phyloP scores from a whole-genome alignment of 495 filamentous ascomycete species.

The Penicillium steckii region DNA sequence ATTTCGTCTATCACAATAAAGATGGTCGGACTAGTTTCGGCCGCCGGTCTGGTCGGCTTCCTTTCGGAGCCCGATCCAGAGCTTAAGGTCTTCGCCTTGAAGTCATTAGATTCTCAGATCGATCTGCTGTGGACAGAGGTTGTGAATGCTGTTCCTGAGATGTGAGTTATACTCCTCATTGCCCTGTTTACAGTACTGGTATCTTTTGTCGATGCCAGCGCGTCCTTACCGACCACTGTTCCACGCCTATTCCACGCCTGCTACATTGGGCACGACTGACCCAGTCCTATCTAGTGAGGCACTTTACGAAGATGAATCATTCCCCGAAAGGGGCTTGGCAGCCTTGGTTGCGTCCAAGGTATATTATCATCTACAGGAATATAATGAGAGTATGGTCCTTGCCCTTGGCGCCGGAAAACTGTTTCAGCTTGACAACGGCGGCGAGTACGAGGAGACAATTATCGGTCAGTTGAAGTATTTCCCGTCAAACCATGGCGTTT shows the following conservation, averaged over 20 bases:
- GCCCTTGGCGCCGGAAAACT: slow-evolving; percentile 93
- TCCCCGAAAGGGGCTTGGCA: slow-evolving; percentile 90
- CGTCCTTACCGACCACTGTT: slow-evolving; percentile 2
- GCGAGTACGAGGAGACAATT: slow-evolving; percentile 99
- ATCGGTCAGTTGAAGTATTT: slow-evolving; percentile 61
- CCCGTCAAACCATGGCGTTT: no score
- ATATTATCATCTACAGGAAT: slow-evolving; percentile 98
- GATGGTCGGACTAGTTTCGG: slow-evolving; percentile 94
- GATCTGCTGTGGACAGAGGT: slow-evolving; percentile 98
- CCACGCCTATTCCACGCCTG: slow-evolving; percentile 1
- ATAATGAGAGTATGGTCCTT: slow-evolving; percentile 99
- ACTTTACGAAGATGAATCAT: slow-evolving; percentile 93
- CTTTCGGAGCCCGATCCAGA: slow-evolving; percentile 90
- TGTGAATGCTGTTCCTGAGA: slow-evolving; percentile 83
- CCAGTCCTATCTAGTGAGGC: slow-evolving; percentile 68
- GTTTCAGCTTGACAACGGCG: slow-evolving; percentile 85
- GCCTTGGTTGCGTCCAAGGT: slow-evolving; percentile 95
- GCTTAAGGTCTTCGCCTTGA: slow-evolving; percentile 89
- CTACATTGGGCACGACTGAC: slow-evolving; percentile 8
- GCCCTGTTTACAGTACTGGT: background rate
- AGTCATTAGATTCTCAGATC: slow-evolving; percentile 91
- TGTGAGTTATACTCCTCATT: slow-evolving; percentile 57
- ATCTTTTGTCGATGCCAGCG: background rate
- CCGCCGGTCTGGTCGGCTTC: slow-evolving; percentile 92
- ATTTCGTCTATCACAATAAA: slow-evolving; percentile 21